Conservation (phyloP, 2,329 filamentous ascomycete genomes). For the Botryotinia globosa region DNA sequence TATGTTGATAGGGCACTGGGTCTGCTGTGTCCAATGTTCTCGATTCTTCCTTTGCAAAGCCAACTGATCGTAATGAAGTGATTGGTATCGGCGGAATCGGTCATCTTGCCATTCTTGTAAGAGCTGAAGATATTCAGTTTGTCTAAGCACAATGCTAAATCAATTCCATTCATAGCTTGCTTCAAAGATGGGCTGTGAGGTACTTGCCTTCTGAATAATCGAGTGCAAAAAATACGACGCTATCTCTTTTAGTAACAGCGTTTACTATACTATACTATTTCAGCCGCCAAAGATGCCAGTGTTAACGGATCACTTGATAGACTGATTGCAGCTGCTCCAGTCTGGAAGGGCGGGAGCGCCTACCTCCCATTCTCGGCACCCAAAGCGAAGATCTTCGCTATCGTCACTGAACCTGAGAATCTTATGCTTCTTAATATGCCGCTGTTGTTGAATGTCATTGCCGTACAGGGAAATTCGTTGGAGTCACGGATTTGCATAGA, state of each 20-base stretch:
- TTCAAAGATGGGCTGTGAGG: not conserved
- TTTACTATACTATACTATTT: not conserved
- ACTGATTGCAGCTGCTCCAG: no score
- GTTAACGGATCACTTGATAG: not conserved
- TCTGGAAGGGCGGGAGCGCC: fast-evolving
- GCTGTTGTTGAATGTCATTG: not conserved
- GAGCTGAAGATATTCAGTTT: no score
- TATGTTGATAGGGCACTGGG: not conserved
- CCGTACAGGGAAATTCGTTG: not conserved
- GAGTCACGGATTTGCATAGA: not conserved
- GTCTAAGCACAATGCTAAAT: no score
- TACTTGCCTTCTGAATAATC: not conserved
- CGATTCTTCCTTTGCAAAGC: not conserved
- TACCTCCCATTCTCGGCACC: not conserved
- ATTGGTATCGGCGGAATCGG: not conserved
- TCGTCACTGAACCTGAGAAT: not conserved
- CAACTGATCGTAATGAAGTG: not conserved
- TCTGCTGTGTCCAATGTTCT: not conserved
- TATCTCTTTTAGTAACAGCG: fast-evolving
- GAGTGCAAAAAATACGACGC: not conserved
- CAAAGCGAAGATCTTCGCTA: not conserved
- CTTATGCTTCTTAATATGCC: no score
- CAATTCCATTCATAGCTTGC: not conserved
- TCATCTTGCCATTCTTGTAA: fast-evolving
- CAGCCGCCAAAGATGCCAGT: fast-evolving